phyloP scores from a whole-genome alignment of 2,329 filamentous ascomycete genomes.

The Teratosphaeria destructans region DNA sequence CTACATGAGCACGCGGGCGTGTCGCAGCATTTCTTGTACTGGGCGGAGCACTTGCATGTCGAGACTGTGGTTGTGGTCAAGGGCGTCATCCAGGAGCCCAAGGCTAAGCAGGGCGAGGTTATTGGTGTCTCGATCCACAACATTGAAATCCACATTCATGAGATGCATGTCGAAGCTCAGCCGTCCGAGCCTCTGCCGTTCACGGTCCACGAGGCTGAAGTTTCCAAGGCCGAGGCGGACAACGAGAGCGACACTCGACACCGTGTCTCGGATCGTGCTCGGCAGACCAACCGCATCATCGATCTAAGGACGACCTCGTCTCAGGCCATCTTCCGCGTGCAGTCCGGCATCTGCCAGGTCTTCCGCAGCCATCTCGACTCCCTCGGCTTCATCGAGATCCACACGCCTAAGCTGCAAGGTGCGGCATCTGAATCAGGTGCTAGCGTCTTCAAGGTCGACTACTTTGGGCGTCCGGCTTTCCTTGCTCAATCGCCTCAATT shows the following conservation, averaged over 20 bases:
- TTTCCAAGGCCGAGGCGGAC: conserved; percentile 47
- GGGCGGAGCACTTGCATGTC: conserved; percentile 71
- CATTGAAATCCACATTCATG: conserved; percentile 62
- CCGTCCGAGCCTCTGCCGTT: conserved; percentile 56
- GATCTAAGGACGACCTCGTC: conserved; percentile 78
- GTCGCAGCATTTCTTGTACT: conserved; percentile 69
- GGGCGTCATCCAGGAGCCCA: conserved; percentile 62
- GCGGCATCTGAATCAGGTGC: conserved; percentile 84
- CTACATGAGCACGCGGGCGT: conserved; percentile 53
- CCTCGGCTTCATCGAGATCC: conserved; percentile 79
- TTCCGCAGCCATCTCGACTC: conserved; percentile 69
- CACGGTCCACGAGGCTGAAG: conserved; percentile 60
- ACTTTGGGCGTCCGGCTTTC: conserved; percentile 80
- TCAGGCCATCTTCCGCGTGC: conserved; percentile 79
- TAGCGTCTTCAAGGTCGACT: conserved; percentile 84
- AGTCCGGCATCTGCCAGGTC: conserved; percentile 66
- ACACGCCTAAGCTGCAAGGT: conserved; percentile 84
- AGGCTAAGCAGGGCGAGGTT: conserved; percentile 54
- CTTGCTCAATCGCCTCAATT: conserved; percentile 85
- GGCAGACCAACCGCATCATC: conserved; percentile 67
- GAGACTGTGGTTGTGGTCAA: conserved; percentile 71
- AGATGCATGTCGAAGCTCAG: conserved; percentile 51
- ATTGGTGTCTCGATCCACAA: conserved; percentile 65
- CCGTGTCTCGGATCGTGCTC: conserved; percentile 60
- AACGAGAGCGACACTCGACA: conserved; percentile 46